Evolutionary conservation across 805 yeast species (phyloP).

Genomic region (Suhomyces canberraensis): DNA sequence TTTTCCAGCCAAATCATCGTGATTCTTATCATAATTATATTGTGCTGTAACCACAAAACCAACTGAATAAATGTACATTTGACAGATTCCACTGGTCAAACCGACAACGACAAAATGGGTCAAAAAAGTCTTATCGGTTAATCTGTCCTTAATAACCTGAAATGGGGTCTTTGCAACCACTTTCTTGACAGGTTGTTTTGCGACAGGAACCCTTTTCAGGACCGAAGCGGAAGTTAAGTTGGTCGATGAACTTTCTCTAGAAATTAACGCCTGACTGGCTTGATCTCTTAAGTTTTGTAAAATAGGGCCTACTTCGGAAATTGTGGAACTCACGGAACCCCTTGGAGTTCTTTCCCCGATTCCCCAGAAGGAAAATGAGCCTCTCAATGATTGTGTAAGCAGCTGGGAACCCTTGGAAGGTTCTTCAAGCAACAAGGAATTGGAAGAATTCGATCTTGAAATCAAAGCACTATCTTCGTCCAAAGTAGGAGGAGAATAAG

Average conservation of each 20-base stretch:
- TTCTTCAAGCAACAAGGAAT: neutral
- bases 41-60: slow-evolving; percentile 64
- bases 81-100: slow-evolving; percentile 61
- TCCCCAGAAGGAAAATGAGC: slow-evolving; percentile 42
- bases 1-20: neutral
- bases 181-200: neutral
- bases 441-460: slow-evolving; percentile 2
- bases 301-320: slow-evolving; percentile 14
- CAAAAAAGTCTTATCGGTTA: slow-evolving; percentile 37
- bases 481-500: neutral
- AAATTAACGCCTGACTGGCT: slow-evolving; percentile 1
- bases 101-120: slow-evolving; percentile 56
- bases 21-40: slow-evolving; percentile 15
- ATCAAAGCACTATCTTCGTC: slow-evolving; percentile 5
- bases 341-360: slow-evolving; percentile 32
- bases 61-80: slow-evolving; percentile 67
- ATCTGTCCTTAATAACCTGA: slow-evolving; percentile 17
- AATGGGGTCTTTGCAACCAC: slow-evolving; percentile 12
- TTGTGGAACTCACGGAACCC: slow-evolving; percentile 13
- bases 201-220: neutral
- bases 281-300: slow-evolving; percentile 11
- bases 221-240: slow-evolving; percentile 3
- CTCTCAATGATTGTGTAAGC: slow-evolving; percentile 16
- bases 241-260: slow-evolving; percentile 1
- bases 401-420: neutral